phyloP scores from a whole-genome alignment of 1,139 yeast species.

The Protomyces inundatus region DNA sequence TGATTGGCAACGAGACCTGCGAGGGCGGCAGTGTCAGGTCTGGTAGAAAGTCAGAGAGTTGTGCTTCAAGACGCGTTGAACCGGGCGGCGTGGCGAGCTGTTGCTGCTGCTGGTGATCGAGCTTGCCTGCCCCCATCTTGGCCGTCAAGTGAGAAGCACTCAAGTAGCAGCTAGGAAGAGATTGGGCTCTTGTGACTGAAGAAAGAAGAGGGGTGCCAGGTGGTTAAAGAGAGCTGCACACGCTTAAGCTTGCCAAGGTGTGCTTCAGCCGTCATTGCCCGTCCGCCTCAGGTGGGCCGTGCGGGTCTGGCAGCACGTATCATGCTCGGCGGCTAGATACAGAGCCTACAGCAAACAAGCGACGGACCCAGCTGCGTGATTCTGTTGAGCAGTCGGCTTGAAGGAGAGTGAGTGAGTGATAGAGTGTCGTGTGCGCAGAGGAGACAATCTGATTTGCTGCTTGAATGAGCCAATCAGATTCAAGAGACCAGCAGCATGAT shows the following conservation, averaged over 20 bases:
- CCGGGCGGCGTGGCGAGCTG: constrained; percentile 20
- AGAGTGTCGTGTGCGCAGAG: neutral
- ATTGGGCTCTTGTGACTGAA: neutral
- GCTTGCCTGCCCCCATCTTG: neutral
- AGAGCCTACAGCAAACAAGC: no score
- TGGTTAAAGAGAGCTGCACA: neutral
- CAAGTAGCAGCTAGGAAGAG: neutral
- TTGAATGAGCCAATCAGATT: no score
- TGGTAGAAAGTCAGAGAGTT: constrained; percentile 10
- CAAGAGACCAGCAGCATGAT: no score
- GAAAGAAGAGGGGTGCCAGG: neutral
- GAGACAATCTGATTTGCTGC: neutral
- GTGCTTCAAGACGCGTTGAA: constrained; percentile 4
- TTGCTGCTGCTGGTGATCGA: neutral
- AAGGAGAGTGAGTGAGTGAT: no score
- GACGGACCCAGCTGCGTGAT: no score
- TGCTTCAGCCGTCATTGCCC: no score
- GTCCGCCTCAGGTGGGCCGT: no score
- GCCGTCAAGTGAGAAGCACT: no score
- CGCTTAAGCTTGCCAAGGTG: no score
- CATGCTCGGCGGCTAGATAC: no score
- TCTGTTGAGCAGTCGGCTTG: no score
- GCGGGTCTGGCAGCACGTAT: no score
- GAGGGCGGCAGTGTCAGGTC: constrained; percentile 11
- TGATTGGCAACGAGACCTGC: neutral